Percentiles rank a stretch among this genome's conserved stretches.
These are phyloP conservation scores for Macrocystidia cucumis DNA, from an alignment of 1,284 basidiomycete species.

Conservation along the genomic window DNA sequence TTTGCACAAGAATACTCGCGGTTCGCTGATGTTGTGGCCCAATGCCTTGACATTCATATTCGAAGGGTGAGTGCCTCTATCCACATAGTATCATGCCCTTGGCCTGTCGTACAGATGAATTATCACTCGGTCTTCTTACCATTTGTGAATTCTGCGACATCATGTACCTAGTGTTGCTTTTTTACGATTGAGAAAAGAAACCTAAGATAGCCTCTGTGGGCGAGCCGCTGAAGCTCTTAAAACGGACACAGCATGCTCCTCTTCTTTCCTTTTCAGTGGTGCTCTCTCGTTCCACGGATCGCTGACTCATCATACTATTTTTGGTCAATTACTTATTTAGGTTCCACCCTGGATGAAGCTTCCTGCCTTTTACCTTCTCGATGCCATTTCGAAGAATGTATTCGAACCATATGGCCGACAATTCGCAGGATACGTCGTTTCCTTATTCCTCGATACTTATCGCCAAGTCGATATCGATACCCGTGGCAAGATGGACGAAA, in stretches of 20 bases:
- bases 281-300: conserved; percentile 31
- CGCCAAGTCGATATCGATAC: conserved; percentile 76
- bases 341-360: conserved; percentile 91
- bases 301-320: conserved; percentile 58
- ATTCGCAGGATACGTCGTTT: conserved; percentile 71
- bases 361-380: conserved; percentile 91
- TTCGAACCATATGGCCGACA: conserved; percentile 83
- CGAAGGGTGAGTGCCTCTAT: conserved; percentile 65
- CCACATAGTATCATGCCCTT: conserved; percentile 9
- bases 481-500: conserved; percentile 91
- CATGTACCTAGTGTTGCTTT: conserved; percentile 25
- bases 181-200: conserved; percentile 27
- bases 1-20: conserved; percentile 85
- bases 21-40: conserved; percentile 76
- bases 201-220: conserved; percentile 18
- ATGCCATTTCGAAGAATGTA: conserved; percentile 95
- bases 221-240: conserved; percentile 6
- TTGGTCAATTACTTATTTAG: conserved; percentile 38
- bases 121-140: too few species aligned
- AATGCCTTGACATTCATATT: conserved; percentile 87
- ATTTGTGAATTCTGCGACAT: conserved; percentile 12
- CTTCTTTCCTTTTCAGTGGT: conserved; percentile 20
- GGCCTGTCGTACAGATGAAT: conserved; percentile 16
- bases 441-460: conserved; percentile 82
- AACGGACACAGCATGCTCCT: conserved; percentile 8